These are phyloP conservation scores for Verbascum thapsus DNA, from an alignment of 257 asterid genomes.

Conservation along the genomic window DNA sequence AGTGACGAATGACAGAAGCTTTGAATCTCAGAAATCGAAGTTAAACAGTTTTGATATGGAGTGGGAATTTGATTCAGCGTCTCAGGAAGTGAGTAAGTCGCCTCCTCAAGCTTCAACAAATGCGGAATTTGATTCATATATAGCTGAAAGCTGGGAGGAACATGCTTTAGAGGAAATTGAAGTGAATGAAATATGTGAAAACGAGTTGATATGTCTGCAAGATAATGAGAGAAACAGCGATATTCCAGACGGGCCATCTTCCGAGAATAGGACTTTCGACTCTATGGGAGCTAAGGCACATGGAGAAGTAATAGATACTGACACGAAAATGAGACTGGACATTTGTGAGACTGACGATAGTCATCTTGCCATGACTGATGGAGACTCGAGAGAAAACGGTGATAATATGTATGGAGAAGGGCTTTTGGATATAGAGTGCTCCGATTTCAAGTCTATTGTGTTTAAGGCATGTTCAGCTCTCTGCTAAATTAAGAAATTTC, in stretches of 20 bases:
- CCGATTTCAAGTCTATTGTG: conserved; percentile 32
- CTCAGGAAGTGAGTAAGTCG: conserved; percentile 23
- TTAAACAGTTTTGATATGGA: conserved; percentile 13
- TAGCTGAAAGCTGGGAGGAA: conserved; percentile 32
- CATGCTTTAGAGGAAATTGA: conserved; percentile 24
- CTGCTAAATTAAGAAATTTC: conserved; percentile 1
- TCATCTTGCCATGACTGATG: conserved; percentile 19
- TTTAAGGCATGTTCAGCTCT: conserved; percentile 39
- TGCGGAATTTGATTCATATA: conserved; percentile 30
- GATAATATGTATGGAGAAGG: conserved; percentile 3
- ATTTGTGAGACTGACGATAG: conserved; percentile 1
- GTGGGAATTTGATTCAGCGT: conserved; percentile 31
- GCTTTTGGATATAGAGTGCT: conserved; percentile 9
- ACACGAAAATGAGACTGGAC: conserved; percentile 15
- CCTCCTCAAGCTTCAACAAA: conserved; percentile 31
- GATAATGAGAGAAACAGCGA: conserved; percentile 27
- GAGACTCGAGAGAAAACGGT: conserved; percentile 13
- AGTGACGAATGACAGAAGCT: neutral
- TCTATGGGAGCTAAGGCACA: conserved; percentile 24
- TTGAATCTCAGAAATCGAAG: neutral
- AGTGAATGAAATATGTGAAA: conserved; percentile 25
- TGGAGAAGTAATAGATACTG: conserved; percentile 18
- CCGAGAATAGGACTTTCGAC: conserved; percentile 8
- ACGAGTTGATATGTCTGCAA: conserved; percentile 7
- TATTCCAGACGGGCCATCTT: conserved; percentile 5